Evolutionary conservation across 495 filamentous ascomycete species (phyloP).

Genomic region (Neurospora intermedia): DNA sequence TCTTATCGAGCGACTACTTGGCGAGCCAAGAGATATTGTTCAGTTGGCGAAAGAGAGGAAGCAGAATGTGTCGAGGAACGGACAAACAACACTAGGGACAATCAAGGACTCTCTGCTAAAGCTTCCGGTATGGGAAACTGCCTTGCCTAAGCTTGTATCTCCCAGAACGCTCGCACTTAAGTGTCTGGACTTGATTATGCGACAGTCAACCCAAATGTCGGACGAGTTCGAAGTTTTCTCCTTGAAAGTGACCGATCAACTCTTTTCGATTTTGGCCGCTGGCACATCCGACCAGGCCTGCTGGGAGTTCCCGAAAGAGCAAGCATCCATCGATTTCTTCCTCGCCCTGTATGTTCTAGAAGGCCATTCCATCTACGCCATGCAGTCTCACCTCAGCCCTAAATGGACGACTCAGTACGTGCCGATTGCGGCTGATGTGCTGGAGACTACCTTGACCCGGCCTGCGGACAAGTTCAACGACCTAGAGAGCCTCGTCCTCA

Average conservation of each 20-base stretch:
- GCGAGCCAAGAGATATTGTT: slow-evolving; percentile 39
- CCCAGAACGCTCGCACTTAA: slow-evolving; percentile 53
- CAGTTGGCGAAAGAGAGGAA: slow-evolving; percentile 49
- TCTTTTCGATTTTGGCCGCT: slow-evolving; percentile 40
- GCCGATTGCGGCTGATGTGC: slow-evolving; percentile 27
- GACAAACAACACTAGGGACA: slow-evolving; percentile 40
- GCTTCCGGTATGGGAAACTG: slow-evolving; percentile 46
- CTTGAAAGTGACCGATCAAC: slow-evolving; percentile 32
- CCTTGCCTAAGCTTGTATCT: slow-evolving; percentile 42
- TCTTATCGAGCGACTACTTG: slow-evolving; percentile 45
- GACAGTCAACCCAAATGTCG: slow-evolving; percentile 39
- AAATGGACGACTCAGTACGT: slow-evolving; percentile 31
- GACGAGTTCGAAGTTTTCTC: slow-evolving; percentile 42
- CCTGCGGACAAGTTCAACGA: slow-evolving; percentile 21
- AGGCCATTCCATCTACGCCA: slow-evolving; percentile 30
- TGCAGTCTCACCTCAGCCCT: slow-evolving; percentile 21
- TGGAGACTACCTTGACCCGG: slow-evolving; percentile 23
- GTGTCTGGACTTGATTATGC: slow-evolving; percentile 50
- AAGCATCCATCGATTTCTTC: slow-evolving; percentile 28
- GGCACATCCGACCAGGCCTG: slow-evolving; percentile 18
- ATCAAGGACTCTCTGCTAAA: slow-evolving; percentile 39
- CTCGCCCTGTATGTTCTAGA: slow-evolving; percentile 32
- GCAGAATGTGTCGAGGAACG: slow-evolving; percentile 57
- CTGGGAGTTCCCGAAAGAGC: slow-evolving; percentile 24
- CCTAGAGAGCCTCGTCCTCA: slow-evolving; percentile 39